phyloP scores from a whole-genome alignment of 2,329 filamentous ascomycete species.

The Mollisiaceae sp. region DNA sequence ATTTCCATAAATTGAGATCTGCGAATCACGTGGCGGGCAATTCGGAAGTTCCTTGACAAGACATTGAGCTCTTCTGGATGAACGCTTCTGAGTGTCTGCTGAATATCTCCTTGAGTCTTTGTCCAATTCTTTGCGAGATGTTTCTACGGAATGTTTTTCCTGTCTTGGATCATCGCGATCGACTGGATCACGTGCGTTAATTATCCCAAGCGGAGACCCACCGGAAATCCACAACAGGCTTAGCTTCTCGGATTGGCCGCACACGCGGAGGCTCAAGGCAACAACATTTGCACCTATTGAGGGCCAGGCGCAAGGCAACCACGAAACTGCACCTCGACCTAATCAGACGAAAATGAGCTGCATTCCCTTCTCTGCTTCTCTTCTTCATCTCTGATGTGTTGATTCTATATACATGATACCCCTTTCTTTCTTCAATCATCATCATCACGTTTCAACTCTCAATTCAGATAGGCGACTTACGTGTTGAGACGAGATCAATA shows the following conservation, averaged over 20 bases:
- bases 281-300: conserved; percentile 30
- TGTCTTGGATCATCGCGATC: no score
- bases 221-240: neutral
- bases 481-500: conserved; percentile 19
- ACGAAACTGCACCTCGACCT: conserved; percentile 4
- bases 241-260: neutral
- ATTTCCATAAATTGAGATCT: no score
- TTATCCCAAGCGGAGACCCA: no score
- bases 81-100: no score
- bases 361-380: conserved; percentile 2
- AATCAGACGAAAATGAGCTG: conserved; percentile 7
- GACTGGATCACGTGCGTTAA: no score
- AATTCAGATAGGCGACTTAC: neutral
- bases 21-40: no score
- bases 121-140: no score
- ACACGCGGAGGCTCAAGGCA: conserved; percentile 30
- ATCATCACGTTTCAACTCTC: neutral
- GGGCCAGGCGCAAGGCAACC: conserved; percentile 12
- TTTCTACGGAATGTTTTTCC: no score
- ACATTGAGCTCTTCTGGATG: no score
- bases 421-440: neutral
- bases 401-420: conserved; percentile 4
- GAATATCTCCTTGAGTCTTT: no score
- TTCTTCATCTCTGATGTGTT: conserved; percentile 7
- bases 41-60: no score